phyloP scores from a whole-genome alignment of 306 rosid genomes.

The Cotoneaster glaucophyllus region DNA sequence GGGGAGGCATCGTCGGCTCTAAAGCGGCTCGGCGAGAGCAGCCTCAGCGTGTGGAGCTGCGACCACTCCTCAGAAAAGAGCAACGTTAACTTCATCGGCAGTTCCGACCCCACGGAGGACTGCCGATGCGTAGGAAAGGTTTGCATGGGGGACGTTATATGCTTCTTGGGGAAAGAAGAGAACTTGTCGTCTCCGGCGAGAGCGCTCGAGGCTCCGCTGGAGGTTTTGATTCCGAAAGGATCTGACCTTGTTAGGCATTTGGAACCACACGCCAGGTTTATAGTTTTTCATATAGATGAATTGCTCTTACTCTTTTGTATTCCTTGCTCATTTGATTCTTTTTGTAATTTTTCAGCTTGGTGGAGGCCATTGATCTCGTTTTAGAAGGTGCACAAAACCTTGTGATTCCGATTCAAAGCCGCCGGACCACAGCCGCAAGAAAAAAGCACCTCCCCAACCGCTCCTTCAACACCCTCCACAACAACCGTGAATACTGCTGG shows the following conservation, averaged over 20 bases:
- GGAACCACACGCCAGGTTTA: slow-evolving; percentile 53
- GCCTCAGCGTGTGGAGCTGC: slow-evolving; percentile 70
- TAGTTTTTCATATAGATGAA: neutral
- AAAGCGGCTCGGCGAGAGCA: slow-evolving; percentile 33
- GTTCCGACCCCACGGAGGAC: neutral
- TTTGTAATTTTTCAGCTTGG: slow-evolving; percentile 31
- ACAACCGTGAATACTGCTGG: slow-evolving; percentile 61
- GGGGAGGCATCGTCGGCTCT: slow-evolving; percentile 54
- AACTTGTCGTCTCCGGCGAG: slow-evolving; percentile 39
- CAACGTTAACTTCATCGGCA: neutral
- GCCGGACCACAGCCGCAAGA: slow-evolving; percentile 14
- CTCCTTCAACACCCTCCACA: slow-evolving; percentile 31
- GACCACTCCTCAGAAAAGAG: slow-evolving; percentile 34
- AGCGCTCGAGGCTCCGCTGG: slow-evolving; percentile 51
- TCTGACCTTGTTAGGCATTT: slow-evolving; percentile 48
- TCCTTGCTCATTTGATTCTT: neutral
- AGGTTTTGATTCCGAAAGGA: slow-evolving; percentile 23
- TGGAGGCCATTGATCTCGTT: slow-evolving; percentile 65
- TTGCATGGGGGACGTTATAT: slow-evolving; percentile 56
- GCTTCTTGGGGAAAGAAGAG: slow-evolving; percentile 43
- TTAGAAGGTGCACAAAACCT: slow-evolving; percentile 64
- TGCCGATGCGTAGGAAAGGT: slow-evolving; percentile 64
- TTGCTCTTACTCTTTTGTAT: neutral
- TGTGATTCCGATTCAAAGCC: slow-evolving; percentile 45
- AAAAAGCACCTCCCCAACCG: slow-evolving; percentile 16